phyloP scores from a whole-genome alignment of 495 filamentous ascomycete genomes.

The Terfezia boudieri region DNA sequence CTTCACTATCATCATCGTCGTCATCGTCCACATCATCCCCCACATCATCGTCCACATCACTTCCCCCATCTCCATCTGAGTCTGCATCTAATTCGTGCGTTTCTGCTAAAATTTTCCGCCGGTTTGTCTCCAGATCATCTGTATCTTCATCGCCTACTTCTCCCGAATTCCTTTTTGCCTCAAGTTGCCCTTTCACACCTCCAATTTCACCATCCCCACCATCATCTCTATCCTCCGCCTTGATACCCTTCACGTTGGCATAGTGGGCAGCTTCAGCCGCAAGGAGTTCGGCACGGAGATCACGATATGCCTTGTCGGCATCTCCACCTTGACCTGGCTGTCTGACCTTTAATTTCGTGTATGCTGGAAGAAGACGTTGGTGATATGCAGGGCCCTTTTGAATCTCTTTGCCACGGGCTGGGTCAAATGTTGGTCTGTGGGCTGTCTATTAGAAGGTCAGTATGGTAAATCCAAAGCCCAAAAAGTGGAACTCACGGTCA shows the following conservation, averaged over 20 bases:
- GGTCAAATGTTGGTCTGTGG: constrained; percentile 84
- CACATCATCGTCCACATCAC: constrained; percentile 35
- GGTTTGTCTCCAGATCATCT: constrained; percentile 64
- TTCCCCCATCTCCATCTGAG: constrained; percentile 39
- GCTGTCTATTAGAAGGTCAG: neutral
- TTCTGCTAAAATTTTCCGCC: constrained; percentile 69
- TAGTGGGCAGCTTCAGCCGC: constrained; percentile 72
- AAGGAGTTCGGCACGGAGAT: constrained; percentile 78
- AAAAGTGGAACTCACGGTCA: constrained; percentile 1
- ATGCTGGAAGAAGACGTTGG: constrained; percentile 79
- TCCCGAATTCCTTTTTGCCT: constrained; percentile 34
- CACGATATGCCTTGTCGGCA: constrained; percentile 47
- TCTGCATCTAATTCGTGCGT: constrained; percentile 80
- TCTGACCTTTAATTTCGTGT: constrained; percentile 73
- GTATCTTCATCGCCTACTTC: constrained; percentile 27
- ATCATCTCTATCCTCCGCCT: constrained; percentile 18
- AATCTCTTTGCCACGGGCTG: constrained; percentile 85
- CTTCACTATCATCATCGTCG: constrained; percentile 33
- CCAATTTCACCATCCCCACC: constrained; percentile 14
- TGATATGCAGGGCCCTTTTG: constrained; percentile 87
- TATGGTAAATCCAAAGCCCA: neutral
- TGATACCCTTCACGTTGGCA: constrained; percentile 52
- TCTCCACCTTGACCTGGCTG: constrained; percentile 78
- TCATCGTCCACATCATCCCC: neutral
- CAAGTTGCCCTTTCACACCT: constrained; percentile 20